phyloP scores from a whole-genome alignment of 305 asterid genomes.

The Plantago lanceolata region DNA sequence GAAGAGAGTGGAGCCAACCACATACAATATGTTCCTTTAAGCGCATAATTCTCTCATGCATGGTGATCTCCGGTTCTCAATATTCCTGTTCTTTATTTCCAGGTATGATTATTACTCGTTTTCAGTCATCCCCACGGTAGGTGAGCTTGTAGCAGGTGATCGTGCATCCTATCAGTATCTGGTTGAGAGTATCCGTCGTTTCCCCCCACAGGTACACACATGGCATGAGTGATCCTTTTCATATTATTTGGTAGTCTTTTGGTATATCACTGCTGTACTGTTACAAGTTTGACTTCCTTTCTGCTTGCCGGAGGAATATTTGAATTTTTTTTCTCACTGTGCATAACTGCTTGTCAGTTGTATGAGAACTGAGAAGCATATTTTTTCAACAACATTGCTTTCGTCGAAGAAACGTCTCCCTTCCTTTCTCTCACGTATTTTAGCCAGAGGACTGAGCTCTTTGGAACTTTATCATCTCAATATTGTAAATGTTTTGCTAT shows the following conservation, averaged over 20 bases:
- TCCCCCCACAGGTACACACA: conserved; percentile 70
- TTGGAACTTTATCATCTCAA: too few relatives aligned
- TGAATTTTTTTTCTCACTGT: too few relatives aligned
- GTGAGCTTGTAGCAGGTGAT: conserved; percentile 81
- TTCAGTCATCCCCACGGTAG: conserved; percentile 75
- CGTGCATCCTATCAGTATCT: conserved; percentile 77
- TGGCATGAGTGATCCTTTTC: conserved; percentile 1
- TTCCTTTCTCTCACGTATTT: too few relatives aligned
- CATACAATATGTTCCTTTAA: neutral
- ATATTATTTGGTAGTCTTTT: conserved; percentile 4
- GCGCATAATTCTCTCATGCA: neutral
- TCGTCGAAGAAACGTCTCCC: too few relatives aligned
- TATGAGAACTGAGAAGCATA: too few relatives aligned
- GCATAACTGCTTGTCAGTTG: too few relatives aligned
- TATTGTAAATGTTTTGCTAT: too few relatives aligned
- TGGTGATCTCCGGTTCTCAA: conserved; percentile 1
- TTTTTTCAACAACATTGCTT: too few relatives aligned
- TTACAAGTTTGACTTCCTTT: neutral
- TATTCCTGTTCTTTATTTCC: conserved; percentile 17
- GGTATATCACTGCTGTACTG: conserved; percentile 5
- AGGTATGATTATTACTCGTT: conserved; percentile 90
- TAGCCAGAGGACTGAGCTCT: too few relatives aligned
- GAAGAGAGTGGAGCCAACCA: too few relatives aligned
- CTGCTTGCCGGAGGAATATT: too few relatives aligned
- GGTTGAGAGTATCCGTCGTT: conserved; percentile 83